Evolutionary conservation across 1,284 basidiomycete species (phyloP).

Genomic region (Microbotryomycetes sp.): DNA sequence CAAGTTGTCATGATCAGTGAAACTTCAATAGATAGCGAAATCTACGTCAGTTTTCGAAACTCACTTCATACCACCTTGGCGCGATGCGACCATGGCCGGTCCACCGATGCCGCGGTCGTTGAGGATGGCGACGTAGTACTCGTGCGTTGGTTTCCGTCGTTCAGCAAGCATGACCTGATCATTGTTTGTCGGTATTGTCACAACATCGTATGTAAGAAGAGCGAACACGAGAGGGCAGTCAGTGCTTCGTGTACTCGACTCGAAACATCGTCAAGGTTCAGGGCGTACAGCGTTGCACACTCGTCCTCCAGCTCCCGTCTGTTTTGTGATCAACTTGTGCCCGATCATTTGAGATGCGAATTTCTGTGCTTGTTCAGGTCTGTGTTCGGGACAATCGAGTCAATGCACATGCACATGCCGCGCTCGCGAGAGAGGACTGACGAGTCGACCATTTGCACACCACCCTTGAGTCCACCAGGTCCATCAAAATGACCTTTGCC

Average conservation of each 20-base stretch:
- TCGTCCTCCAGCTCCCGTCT: constrained; percentile 88
- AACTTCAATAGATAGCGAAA: not conserved
- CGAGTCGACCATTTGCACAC: constrained; percentile 92
- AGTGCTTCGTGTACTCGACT: not conserved
- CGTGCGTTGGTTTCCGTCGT: constrained; percentile 84
- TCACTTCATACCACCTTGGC: constrained; percentile 54
- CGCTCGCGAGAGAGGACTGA: constrained; percentile 45
- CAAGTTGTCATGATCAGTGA: constrained; percentile 45
- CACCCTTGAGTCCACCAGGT: constrained; percentile 82
- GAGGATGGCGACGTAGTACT: constrained; percentile 96
- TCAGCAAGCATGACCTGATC: constrained; percentile 93
- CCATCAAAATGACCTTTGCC: constrained; percentile 94
- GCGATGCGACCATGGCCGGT: constrained; percentile 88
- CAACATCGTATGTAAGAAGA: constrained; percentile 14
- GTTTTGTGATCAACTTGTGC: constrained; percentile 94
- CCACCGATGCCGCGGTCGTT: constrained; percentile 88
- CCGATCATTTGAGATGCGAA: constrained; percentile 91
- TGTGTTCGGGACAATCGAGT: constrained; percentile 40
- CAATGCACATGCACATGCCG: not conserved
- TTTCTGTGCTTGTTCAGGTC: constrained; percentile 82
- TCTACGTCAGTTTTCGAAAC: not conserved
- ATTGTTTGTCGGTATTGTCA: not conserved
- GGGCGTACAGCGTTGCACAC: constrained; percentile 82
- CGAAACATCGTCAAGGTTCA: not conserved
- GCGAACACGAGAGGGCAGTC: not conserved